These are phyloP conservation scores for Pouteria campechiana DNA, from an alignment of 179 eudicot species.

Conservation along the genomic window DNA sequence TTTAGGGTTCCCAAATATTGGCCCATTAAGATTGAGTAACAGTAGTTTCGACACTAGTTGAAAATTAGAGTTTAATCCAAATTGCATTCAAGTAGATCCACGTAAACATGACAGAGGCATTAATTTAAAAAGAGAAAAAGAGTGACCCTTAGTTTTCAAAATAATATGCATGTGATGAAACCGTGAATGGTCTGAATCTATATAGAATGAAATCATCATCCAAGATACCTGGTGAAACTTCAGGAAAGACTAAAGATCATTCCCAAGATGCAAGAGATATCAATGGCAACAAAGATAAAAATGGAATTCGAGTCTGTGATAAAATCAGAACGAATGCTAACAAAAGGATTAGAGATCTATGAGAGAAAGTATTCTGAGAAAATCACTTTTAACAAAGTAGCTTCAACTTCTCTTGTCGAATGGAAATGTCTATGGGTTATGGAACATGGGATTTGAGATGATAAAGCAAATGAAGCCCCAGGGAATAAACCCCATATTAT, in stretches of 20 bases:
- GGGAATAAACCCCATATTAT: constrained; percentile 63
- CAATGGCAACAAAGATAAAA: constrained; percentile 7
- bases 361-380: constrained; percentile 47
- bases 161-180: constrained; percentile 2
- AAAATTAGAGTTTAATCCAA: neutral
- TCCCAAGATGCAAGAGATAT: constrained; percentile 13
- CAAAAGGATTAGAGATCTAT: constrained; percentile 67
- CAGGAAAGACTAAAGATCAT: constrained; percentile 11
- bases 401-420: constrained; percentile 79
- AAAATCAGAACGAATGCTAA: constrained; percentile 47
- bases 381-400: constrained; percentile 72
- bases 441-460: constrained; percentile 81
- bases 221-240: constrained; percentile 10
- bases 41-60: neutral
- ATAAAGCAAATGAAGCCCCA: constrained; percentile 64
- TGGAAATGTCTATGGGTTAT: constrained; percentile 73
- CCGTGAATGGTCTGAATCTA: constrained; percentile 10
- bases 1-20: neutral
- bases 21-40: neutral
- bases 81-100: neutral
- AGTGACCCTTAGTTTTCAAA: neutral
- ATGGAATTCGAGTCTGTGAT: constrained; percentile 48
- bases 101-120: neutral
- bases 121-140: neutral
- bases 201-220: no score